Evolutionary conservation across 2,329 filamentous ascomycete genomes (phyloP), one percentile per base, ranked within the genome.

Genomic region (Rutstroemia sydowiana): DNA sequence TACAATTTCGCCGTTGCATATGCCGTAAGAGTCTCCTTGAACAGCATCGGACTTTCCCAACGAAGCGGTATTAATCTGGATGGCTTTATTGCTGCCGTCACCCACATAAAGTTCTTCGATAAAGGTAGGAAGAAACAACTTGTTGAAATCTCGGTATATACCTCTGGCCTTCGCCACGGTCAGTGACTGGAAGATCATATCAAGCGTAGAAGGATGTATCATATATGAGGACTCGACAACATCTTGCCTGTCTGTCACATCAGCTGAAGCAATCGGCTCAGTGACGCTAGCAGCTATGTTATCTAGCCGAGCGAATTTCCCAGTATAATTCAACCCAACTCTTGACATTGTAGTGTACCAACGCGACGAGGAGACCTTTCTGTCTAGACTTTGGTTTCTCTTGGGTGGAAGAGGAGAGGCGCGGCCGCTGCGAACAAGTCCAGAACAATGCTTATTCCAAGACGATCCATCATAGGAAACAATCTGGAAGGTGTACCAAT

Each of bases 401-500:
- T 53, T 41, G 23, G 21, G 16, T 41, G 20, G 30, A 16, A 30
- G 18, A 26, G 41, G 20, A 44, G 16, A 14, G 13, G 6, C 16
- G 20, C 41, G 14, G 30, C 36, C 13, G 18, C 21, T n/a, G 14
- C 55, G 41, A 18, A 65, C 55, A 34, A 57, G 54, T 18, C 65
- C 65, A 11, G 42, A 43, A 49, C 60, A 63, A 47, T 67, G 64
- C 47, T 63, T 65, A 0, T 48, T 63, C 66, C 66, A 68, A 2
- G 45, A 28, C 4, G 44, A 43, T 5, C 57, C 59, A 43, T 63
- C 61, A 34, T 58, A 55, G 0, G 66, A 66, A 4, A 55, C 49
- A 45, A 68, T 56, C 30, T 32, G 30, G 30, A 32, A 32, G 13
- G 30, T 32, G 30, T 32, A 32, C 30, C 30, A 32, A 32, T 32